Base-by-base conservation (phyloP, 2,329 filamentous ascomycete species). In the Escovopsis sp. region DNA sequence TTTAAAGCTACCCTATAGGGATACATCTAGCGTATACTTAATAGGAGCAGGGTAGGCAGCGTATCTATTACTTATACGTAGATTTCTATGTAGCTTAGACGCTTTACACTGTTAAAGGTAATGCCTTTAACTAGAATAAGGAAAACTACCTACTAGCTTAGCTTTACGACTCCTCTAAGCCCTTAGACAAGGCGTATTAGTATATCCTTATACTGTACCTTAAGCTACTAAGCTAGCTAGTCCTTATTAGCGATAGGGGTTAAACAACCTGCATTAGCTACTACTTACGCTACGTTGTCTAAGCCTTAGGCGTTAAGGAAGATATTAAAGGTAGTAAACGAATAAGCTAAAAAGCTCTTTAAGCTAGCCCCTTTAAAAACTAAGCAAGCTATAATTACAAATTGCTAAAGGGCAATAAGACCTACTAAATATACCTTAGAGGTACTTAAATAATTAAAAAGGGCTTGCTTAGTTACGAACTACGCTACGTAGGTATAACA, bases 141-240 rank as follows among this genome's bases (percentile, higher is more conserved):
- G 13, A n/a, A 29, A 12, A 12, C 6, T 6, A 12, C 15, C 13
- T 29, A 29, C 15, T 29, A 29, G 13, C 13, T n/a, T 5, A 29
- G 5, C 13, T 29, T 29, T 29, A 29, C 13, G 13, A 29, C 8
- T 31, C 21, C 15, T 45, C 19, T 46, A 29, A n/a, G 15, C 15
- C 27, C 13, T 6, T 29, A 29, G 7, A 29, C 7, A 16, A 29
- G n/a, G n/a, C n/a, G n/a, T 29, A n/a, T 12, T 29, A 29, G 13
- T 6, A n/a, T 29, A n/a, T n/a, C 15, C 13, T 29, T 6, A 12
- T n/a, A 29, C 5, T 5, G 5, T 5, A 29, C 13, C 5, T 29
- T 29, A n/a, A 12, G 15, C 15, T 29, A 29, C 5, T 5, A 29
- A 12, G 13, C 15, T 27, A 36, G 15, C 14, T 31, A 31, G 31